Evolutionary conservation across 129 eudicot species (phyloP), one percentile per base, ranked within the genome.

Genomic region (Dittrichia graveolens): DNA sequence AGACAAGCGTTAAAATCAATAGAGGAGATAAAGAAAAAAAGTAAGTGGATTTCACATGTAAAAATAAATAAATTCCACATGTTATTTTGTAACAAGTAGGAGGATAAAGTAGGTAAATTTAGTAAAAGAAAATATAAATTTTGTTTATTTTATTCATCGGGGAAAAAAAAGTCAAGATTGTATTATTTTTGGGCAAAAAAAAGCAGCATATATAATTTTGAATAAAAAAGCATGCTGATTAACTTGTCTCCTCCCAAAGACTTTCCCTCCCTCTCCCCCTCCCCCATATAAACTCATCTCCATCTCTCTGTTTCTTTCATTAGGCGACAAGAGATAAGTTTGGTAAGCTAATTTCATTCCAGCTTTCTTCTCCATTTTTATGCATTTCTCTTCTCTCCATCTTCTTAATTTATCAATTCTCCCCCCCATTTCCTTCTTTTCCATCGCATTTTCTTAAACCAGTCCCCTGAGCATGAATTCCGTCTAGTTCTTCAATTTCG

Each of bases 271-370:
- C 3, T 41, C 12, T 31, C 43, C 8, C 31, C 1, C 31, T 12
- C 13, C 63, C 65, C 44, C 45, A 37, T 5, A 13, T 10, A 42
- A 15, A 54, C 52, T 53, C 57, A 6, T 61, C 50, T 15, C n/a
- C 54, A 74, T 63, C 12, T 50, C 63, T 38, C 2, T 62, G 54
- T 39, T 62, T n/a, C 55, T 40, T 16, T 11, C 8, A 59, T 10
- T 46, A 41, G 38, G 60, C 39, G 44, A 47, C 59, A 61, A 11
- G 7, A 55, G 15, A 56, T 54, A 49, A 49, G 75, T 75, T 80
- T 78, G 87, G 91, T 74, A 66, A 80, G 78, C 87, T 79, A 69
- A 58, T n/a, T n/a, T n/a, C n/a, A 79, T 13, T 66, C 78, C 78
- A 85, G 78, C 84, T 79, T 80, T 84, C 82, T 34, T 39, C 80